Evolutionary conservation across 371 early-diverging fungal genomes (phyloP), one percentile per base, ranked within the genome.

Genomic region (Entomophthora muscae): DNA sequence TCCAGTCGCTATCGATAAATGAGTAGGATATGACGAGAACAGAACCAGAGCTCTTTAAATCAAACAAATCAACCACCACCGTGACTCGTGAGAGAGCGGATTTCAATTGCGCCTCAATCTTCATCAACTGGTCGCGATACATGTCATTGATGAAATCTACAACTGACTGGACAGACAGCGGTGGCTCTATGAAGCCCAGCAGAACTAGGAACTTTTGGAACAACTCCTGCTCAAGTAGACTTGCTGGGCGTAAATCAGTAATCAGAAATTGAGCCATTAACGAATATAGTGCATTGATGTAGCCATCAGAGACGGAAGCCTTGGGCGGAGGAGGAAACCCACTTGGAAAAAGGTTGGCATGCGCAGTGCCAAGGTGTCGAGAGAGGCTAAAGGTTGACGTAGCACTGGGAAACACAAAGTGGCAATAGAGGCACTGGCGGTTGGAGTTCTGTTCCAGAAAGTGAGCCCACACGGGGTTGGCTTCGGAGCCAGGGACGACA

Each of bases 191-290:
- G 21, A 57, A 12, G 12, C 31, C 29, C 29, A 24, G 13, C 17
- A 57, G 26, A 10, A 57, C 58, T 27, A 57, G 31, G 31, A 29
- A 57, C 29, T 57, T 57, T 31, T 57, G 26, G 58, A 57, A 57
- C 27, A 57, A 7, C 29, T 57, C 58, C 21, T 57, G 58, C 58
- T 57, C 58, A 7, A 57, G 21, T 31, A 57, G 12, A 30, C 22
- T 21, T 17, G 17, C 31, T 3, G 58, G 58, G 2, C 58, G 58
- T 10, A 57, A 31, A 21, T 31, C 32, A 26, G 26, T 26, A 3
- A 31, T 31, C 10, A 57, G 29, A 31, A 57, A 26, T 21, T 31
- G 58, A 12, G 31, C 21, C 10, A 26, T 26, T 13, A 31, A 17
- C 29, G 12, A 26, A 21, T 31, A 26, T 21, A 57, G 29, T 2